These are phyloP conservation scores for Suhomyces bolitotheri DNA, from an alignment of 1,139 yeast species.

Conservation along the genomic window DNA sequence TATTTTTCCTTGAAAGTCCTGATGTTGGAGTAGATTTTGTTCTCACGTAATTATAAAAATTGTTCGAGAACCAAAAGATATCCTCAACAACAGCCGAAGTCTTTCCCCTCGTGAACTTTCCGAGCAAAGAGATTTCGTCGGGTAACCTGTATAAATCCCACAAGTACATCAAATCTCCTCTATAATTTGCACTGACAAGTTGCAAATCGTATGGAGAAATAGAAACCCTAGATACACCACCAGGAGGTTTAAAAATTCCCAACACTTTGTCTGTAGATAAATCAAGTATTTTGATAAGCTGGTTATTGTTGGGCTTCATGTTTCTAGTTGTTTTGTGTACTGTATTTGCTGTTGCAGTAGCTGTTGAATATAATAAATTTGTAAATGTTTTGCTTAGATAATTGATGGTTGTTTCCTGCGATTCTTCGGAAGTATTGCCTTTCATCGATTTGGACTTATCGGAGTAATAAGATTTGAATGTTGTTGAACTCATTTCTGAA, in stretches of 20 bases:
- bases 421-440: slow-evolving; percentile 7
- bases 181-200: slow-evolving; percentile 53
- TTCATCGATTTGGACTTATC: slow-evolving; percentile 15
- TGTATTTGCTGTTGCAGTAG: slow-evolving; percentile 34
- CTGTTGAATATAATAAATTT: slow-evolving; percentile 35
- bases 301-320: slow-evolving; percentile 32
- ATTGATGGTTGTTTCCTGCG: slow-evolving; percentile 23
- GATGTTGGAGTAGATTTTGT: not conserved
- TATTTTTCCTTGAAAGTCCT: not conserved
- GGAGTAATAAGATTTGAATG: slow-evolving; percentile 39
- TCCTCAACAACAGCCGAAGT: slow-evolving; percentile 57
- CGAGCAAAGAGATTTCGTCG: slow-evolving; percentile 52
- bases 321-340: slow-evolving; percentile 30
- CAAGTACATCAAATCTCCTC: slow-evolving; percentile 64
- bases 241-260: slow-evolving; percentile 57
- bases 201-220: slow-evolving; percentile 64
- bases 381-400: slow-evolving; percentile 35
- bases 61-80: slow-evolving; percentile 54
- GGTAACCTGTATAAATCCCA: slow-evolving; percentile 65
- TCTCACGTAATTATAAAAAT: slow-evolving; percentile 9
- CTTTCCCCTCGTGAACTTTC: slow-evolving; percentile 64
- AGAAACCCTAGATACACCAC: slow-evolving; percentile 61
- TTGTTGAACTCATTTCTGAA: slow-evolving; percentile 50
- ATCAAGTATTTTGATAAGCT: slow-evolving; percentile 47
- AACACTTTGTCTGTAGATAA: slow-evolving; percentile 44